phyloP scores from a whole-genome alignment of 805 yeast species.

The Spathaspora boniae region DNA sequence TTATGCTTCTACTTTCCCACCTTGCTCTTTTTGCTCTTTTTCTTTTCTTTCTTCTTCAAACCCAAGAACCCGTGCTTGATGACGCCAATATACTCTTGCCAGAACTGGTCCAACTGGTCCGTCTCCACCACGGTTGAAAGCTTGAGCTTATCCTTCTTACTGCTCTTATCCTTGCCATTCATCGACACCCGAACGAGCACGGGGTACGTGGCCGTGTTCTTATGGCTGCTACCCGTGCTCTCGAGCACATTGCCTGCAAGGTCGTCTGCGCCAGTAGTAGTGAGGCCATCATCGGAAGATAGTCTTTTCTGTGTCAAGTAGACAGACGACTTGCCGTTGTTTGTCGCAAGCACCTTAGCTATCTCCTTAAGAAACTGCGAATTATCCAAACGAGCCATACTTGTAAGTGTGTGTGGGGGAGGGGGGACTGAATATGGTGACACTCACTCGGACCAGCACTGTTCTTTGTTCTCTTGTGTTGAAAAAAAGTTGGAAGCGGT shows the following conservation, averaged over 20 bases:
- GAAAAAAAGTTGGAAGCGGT: too few relatives aligned
- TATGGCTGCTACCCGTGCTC: constrained; percentile 10
- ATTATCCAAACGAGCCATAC: constrained; percentile 23
- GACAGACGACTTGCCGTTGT: constrained; percentile 47
- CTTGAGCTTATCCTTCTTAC: constrained; percentile 51
- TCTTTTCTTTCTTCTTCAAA: constrained; percentile 77
- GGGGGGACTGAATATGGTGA: too few relatives aligned
- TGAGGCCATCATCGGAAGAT: constrained; percentile 20
- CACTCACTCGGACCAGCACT: too few relatives aligned
- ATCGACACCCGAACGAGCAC: constrained; percentile 66
- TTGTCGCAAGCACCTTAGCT: constrained; percentile 19
- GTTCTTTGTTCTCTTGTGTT: too few relatives aligned
- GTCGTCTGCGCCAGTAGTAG: constrained; percentile 17
- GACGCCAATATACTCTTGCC: constrained; percentile 69
- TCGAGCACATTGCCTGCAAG: constrained; percentile 33
- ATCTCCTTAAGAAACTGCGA: constrained; percentile 28
- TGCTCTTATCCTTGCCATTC: constrained; percentile 37
- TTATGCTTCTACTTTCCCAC: constrained; percentile 17
- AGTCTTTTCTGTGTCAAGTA: constrained; percentile 60
- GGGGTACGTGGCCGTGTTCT: constrained; percentile 46
- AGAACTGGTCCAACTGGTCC: constrained; percentile 61
- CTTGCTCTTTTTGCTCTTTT: constrained; percentile 57
- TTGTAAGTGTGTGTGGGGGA: too few relatives aligned
- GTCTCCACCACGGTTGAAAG: constrained; percentile 70
- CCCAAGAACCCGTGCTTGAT: constrained; percentile 74